A percentile compares a stretch with the other conserved stretches of the same genome.
Conservation (phyloP, 192 early-diverging fungal genomes). For the Backusella mclennaniae region DNA sequence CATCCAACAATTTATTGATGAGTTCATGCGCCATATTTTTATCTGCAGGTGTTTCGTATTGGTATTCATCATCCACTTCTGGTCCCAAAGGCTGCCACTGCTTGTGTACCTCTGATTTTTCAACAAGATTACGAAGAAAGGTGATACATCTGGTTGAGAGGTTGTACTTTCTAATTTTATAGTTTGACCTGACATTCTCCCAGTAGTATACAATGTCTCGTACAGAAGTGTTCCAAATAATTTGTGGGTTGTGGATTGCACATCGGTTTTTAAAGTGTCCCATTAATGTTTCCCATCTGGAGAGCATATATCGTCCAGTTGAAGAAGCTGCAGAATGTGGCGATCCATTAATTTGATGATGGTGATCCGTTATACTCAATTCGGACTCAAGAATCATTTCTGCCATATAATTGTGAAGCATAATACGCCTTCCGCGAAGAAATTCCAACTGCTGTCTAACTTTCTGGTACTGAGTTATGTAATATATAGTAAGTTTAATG, state of each 20-base stretch:
- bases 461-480: neutral
- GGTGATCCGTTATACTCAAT: neutral
- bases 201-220: conserved; percentile 77
- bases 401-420: conserved; percentile 9
- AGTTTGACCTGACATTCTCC: conserved; percentile 60
- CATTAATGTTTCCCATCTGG: conserved; percentile 28
- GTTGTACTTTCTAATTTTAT: conserved; percentile 70
- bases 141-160: conserved; percentile 73
- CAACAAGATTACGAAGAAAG: conserved; percentile 63
- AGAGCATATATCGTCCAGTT: neutral
- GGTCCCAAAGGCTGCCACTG: neutral
- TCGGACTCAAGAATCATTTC: conserved; percentile 3
- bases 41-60: neutral
- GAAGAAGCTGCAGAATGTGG: neutral
- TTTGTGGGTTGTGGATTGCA: conserved; percentile 76
- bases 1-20: conserved; percentile 42
- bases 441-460: neutral
- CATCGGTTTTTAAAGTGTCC: conserved; percentile 67
- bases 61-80: neutral
- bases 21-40: conserved; percentile 37
- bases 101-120: neutral
- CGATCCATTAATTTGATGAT: neutral
- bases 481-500: neutral
- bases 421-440: neutral
- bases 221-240: conserved; percentile 82